phyloP scores from a whole-genome alignment of 768 basidiomycete species.

The Termitomyces sp. region DNA sequence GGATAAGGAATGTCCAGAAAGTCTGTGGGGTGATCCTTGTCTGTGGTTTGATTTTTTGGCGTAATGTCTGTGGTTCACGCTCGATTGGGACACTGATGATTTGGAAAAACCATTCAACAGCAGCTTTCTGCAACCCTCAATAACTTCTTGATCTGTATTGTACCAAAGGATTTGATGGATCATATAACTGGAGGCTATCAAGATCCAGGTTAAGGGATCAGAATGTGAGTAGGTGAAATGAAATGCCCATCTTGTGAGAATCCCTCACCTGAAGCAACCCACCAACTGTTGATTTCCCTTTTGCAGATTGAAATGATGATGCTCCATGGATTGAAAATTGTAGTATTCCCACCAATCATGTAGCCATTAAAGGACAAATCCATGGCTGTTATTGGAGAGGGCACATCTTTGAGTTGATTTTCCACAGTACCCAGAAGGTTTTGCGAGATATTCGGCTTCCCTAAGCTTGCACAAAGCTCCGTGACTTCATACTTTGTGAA shows the following conservation, averaged over 20 bases:
- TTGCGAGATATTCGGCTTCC: background rate
- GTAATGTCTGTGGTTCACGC: background rate
- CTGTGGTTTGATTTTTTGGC: background rate
- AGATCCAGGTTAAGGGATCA: background rate
- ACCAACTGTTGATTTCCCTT: background rate
- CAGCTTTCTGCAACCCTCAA: background rate
- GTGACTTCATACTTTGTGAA: background rate
- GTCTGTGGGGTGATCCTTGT: too few species aligned
- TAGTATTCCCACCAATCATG: background rate
- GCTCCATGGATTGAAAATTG: background rate
- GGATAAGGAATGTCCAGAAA: too few species aligned
- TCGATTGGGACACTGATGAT: background rate
- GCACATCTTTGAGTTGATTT: background rate
- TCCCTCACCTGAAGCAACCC: background rate
- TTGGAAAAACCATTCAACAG: background rate
- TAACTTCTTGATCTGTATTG: background rate
- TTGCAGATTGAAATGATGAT: background rate
- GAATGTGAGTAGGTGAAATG: background rate
- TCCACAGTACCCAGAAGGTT: background rate
- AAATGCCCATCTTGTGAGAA: background rate
- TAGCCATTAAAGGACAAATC: background rate
- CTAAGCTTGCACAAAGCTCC: background rate
- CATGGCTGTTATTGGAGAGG: background rate
- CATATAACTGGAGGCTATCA: background rate
- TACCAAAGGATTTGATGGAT: background rate